A percentile compares a stretch with the other conserved stretches of the same genome.
phyloP scores from a whole-genome alignment of 2,329 filamentous ascomycete species.

The Tolypocladium endophyticum region DNA sequence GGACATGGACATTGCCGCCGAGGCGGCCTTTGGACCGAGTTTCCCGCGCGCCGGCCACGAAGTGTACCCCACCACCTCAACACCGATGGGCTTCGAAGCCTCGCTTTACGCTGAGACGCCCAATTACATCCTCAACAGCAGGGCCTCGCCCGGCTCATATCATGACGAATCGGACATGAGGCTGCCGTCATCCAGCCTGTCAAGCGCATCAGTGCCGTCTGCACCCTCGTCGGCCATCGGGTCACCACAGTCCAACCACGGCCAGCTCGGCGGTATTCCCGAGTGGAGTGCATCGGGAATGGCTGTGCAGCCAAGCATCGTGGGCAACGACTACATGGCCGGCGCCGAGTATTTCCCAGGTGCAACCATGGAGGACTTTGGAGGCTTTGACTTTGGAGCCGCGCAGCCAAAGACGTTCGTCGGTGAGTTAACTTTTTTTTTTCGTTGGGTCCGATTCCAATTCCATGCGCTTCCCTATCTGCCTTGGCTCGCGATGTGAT shows the following conservation, averaged over 20 bases:
- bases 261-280: conserved; percentile 44
- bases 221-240: conserved; percentile 57
- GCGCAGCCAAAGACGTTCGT: conserved; percentile 40
- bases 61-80: conserved; percentile 14
- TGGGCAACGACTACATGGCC: conserved; percentile 44
- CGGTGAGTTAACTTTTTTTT: conserved; percentile 36
- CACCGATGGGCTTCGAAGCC: conserved; percentile 34
- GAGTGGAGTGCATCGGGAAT: conserved; percentile 48
- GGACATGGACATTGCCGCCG: conserved; percentile 37
- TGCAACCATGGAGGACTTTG: conserved; percentile 38
- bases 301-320: conserved; percentile 52
- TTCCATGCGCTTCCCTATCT: neutral
- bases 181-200: conserved; percentile 47
- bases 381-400: conserved; percentile 31
- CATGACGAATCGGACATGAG: conserved; percentile 39
- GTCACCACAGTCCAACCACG: conserved; percentile 54
- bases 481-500: neutral
- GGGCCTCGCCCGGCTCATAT: conserved; percentile 37
- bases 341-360: conserved; percentile 44
- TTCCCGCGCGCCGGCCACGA: conserved; percentile 14
- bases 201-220: conserved; percentile 50
- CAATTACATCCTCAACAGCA: conserved; percentile 34
- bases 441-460: neutral
- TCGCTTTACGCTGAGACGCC: conserved; percentile 35
- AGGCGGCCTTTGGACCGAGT: conserved; percentile 25